Evolutionary conservation across 139 green algal species (phyloP).

Genomic region (Closterium sp.): DNA sequence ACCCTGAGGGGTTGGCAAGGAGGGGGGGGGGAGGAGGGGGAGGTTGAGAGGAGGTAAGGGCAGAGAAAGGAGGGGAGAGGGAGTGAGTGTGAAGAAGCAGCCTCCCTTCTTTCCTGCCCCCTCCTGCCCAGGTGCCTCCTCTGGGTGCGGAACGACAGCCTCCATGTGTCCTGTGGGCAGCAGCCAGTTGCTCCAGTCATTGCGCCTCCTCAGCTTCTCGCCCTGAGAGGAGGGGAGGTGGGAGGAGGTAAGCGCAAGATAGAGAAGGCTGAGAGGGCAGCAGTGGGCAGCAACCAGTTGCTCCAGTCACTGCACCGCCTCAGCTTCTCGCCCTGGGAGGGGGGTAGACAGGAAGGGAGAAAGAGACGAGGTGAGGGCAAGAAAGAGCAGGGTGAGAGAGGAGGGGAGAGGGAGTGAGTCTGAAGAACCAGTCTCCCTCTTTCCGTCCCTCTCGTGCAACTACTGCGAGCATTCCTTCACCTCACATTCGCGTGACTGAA

Average conservation of each 20-base stretch:
- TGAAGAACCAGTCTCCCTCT: too few relatives aligned
- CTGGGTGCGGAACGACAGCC: not conserved
- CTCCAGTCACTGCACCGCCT: constrained; percentile 50
- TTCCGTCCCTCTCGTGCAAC: too few relatives aligned
- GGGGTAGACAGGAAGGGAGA: not conserved
- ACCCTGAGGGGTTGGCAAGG: constrained; percentile 1
- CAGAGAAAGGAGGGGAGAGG: too few relatives aligned
- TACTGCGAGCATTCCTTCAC: too few relatives aligned
- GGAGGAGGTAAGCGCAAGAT: not conserved
- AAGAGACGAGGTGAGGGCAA: not conserved
- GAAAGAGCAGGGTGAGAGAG: too few relatives aligned
- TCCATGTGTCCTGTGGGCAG: constrained; percentile 61
- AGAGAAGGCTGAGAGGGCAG: not conserved
- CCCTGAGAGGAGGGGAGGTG: constrained; percentile 12
- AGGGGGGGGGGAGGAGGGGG: not conserved
- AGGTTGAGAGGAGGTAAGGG: not conserved
- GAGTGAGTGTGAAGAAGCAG: not conserved
- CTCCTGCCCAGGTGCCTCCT: not conserved
- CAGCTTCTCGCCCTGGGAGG: constrained; percentile 43
- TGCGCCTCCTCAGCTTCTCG: constrained; percentile 41
- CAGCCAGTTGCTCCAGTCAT: constrained; percentile 72
- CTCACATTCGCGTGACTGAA: too few relatives aligned
- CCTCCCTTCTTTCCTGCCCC: not conserved
- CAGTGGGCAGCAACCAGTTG: constrained; percentile 75
- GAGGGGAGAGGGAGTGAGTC: too few relatives aligned